phyloP scores from a whole-genome alignment of 2,329 filamentous ascomycete genomes.

The Neofusicoccum cordaticola region DNA sequence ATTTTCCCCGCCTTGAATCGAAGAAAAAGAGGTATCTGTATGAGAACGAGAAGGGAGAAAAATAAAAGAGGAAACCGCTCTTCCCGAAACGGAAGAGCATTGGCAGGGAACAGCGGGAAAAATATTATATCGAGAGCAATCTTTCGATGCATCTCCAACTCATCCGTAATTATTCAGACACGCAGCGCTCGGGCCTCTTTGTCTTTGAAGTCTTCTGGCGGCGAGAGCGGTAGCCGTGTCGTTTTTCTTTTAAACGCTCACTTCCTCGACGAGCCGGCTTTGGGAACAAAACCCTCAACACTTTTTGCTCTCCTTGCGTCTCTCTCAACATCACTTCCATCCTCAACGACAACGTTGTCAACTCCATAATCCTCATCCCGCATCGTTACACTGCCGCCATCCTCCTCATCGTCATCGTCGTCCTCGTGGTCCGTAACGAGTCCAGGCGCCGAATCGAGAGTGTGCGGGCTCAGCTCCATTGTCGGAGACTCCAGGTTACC shows the following conservation, averaged over 20 bases:
- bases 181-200: background rate
- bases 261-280: conserved; percentile 9
- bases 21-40: conserved; percentile 2
- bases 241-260: background rate
- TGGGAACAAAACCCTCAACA: conserved; percentile 11
- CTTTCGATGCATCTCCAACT: background rate
- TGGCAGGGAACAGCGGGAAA: background rate
- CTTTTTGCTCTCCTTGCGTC: conserved; percentile 18
- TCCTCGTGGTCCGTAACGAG: conserved; percentile 52
- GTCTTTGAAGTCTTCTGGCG: background rate
- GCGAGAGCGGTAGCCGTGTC: background rate
- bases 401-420: conserved; percentile 44
- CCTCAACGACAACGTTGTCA: conserved; percentile 38
- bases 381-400: conserved; percentile 26
- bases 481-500: conserved; percentile 18
- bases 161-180: conserved; percentile 11
- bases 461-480: conserved; percentile 45
- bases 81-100: conserved; percentile 4
- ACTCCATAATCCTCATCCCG: conserved; percentile 29
- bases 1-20: background rate
- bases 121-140: background rate
- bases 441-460: conserved; percentile 49
- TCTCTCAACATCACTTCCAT: conserved; percentile 39
- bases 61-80: conserved; percentile 3
- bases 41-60: background rate